Base-by-base conservation (phyloP, 805 yeast species). In the Alloascoidea hylecoeti region DNA sequence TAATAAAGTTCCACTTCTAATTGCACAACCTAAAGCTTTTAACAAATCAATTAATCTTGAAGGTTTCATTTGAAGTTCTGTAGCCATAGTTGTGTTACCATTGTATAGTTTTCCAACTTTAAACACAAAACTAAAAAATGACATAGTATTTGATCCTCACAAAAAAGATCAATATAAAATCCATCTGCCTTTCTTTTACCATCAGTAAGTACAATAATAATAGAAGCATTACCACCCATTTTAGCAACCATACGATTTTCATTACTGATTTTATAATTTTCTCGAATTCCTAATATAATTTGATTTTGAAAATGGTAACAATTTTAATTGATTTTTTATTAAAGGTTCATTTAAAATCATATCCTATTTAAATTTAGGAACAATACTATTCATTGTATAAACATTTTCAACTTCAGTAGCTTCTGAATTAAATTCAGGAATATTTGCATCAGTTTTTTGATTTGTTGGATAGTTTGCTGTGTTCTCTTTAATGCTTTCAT, bases 341-440 rank as follows among this genome's bases (percentile, higher is more conserved):
- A 80, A 50, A n/a, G n/a, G n/a, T 34, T 70, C 75, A 28, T 79
- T 75, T 44, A 84, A 72, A 44, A 88, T 70, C 43, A 65, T 62
- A 27, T 63, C 58, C 60, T 76, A 69, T 55, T 83, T 92, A 42
- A 61, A 63, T 46, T 63, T 60, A 40, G 92, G 78, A 54, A 92
- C 73, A 52, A 92, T 72, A 49, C 65, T 72, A 42, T 64, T 63
- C 32, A 86, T 48, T 30, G 95, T 83, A 55, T 88, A 89, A 35
- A 88, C 68, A 43, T 84, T 92, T 49, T 80, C 88, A 32, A 80
- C 92, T 38, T 69, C 66, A 5, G 83, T 77, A n/a, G 97, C 95
- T 37, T 73, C 82, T 19, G 68, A 69, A 49, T 85, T 66, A 47
- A 78, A 81, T 15, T 62, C 56, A 4, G 97, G 97, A 13, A 88